Evolutionary conservation across 495 filamentous ascomycete genomes (phyloP), one percentile per base, ranked within the genome.

Genomic region (Pseudevernia furfuracea): DNA sequence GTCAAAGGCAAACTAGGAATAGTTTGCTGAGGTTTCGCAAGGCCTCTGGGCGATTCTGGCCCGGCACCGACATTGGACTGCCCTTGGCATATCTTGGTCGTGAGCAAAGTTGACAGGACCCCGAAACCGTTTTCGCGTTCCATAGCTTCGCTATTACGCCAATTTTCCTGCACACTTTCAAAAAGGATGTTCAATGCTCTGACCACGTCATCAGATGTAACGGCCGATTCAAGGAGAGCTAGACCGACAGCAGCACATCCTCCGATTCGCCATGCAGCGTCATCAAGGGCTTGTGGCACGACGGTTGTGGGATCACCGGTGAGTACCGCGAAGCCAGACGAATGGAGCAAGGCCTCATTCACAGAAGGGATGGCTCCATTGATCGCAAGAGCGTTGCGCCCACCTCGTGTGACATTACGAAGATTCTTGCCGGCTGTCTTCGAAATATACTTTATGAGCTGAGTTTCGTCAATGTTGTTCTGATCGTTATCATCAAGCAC

Each of bases 141-240:
- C 91, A 98, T 96, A 58, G 93, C 92, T 74, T 98, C 94, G 69
- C 95, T 97, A 67, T 97, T 97, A 68, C 94, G 84, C 94, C 94
- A 98, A 72, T 87, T 96, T 57, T 88, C 86, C 70, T 89, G 85
- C 21, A 96, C 86, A 60, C 87, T 87, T 71, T 88, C 85, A 66
- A 96, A 91, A 52, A 96, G 78, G 59, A 94, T 87, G 67, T 92
- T 84, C 15, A 96, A 86, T 5, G 92, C 87, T 44, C 89, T 81
- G n/a, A 90, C 76, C 43, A 90, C 81, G 38, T 81, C 84, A 52
- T 89, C 82, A 14, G 80, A 78, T n/a, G 83, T 87, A 21, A 78
- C 77, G 25, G 95, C 86, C 17, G 85, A 78, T 70, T 96, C 90
- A 19, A 98, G 75, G 52, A 97, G 75, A 71, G 91, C 94, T 38